Conservation (phyloP, 768 basidiomycete genomes). For the Tephrocybe sp. region DNA sequence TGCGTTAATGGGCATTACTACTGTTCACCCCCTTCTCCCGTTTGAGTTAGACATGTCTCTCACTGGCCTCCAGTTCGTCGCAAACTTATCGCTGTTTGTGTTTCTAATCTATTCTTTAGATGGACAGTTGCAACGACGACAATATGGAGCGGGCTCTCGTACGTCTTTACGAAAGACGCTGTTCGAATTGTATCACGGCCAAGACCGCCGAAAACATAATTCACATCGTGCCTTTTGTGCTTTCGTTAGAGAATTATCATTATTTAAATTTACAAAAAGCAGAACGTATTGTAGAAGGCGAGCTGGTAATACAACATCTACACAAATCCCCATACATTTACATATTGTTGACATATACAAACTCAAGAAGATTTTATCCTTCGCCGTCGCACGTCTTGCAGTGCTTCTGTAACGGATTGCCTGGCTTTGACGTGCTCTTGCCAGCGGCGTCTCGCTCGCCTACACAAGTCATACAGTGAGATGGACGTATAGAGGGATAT, state of each 20-base stretch:
- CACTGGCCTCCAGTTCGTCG: conserved; percentile 70
- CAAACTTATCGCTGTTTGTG: background rate
- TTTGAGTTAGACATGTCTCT: conserved; percentile 54
- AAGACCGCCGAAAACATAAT: conserved; percentile 24
- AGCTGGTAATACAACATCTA: conserved; percentile 8
- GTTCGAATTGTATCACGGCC: conserved; percentile 54
- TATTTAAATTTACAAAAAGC: conserved; percentile 8
- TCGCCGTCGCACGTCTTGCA: conserved; percentile 66
- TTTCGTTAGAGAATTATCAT: background rate
- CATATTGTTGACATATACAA: conserved; percentile 6
- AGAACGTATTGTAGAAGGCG: no score
- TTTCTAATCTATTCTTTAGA: conserved; percentile 37
- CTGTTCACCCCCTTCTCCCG: conserved; percentile 77
- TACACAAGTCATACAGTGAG: conserved; percentile 24
- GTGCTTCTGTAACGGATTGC: conserved; percentile 58
- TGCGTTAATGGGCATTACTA: conserved; percentile 85
- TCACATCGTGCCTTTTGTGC: background rate
- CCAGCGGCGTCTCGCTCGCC: conserved; percentile 64
- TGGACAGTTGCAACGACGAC: conserved; percentile 89
- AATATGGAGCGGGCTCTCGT: conserved; percentile 86
- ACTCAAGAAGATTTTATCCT: conserved; percentile 30
- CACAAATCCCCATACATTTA: conserved; percentile 8
- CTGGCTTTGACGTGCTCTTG: conserved; percentile 58
- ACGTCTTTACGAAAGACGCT: conserved; percentile 72
- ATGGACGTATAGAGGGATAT: background rate